Evolutionary conservation across 768 basidiomycete species (phyloP).

Genomic region (Agaricus blazei): DNA sequence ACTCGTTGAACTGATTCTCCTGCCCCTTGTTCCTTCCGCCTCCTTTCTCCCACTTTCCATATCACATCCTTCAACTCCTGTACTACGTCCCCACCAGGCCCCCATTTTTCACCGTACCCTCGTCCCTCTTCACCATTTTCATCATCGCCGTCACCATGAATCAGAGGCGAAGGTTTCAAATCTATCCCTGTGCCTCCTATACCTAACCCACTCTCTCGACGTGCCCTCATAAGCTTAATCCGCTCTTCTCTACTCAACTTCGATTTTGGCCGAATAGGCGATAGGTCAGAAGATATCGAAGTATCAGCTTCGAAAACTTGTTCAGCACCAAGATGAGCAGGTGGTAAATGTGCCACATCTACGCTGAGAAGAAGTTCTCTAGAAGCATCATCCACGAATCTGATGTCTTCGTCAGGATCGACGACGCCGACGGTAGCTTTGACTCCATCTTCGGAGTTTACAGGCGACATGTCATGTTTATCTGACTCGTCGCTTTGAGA

Average conservation of each 20-base stretch:
- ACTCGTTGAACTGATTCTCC: not conserved
- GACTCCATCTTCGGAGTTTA: slow-evolving; percentile 24
- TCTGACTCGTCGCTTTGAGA: slow-evolving; percentile 47
- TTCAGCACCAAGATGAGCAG: slow-evolving; percentile 63
- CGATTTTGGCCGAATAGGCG: slow-evolving; percentile 52
- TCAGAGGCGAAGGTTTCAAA: slow-evolving; percentile 4
- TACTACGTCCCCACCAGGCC: slow-evolving; percentile 74
- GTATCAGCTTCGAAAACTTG: slow-evolving; percentile 81
- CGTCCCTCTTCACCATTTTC: not conserved
- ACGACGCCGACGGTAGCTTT: slow-evolving; percentile 15
- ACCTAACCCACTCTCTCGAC: slow-evolving; percentile 38
- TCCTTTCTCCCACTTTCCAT: slow-evolving; percentile 75
- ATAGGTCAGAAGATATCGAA: slow-evolving; percentile 22
- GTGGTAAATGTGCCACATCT: slow-evolving; percentile 51
- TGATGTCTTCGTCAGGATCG: slow-evolving; percentile 8
- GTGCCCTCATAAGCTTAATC: slow-evolving; percentile 52
- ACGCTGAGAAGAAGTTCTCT: slow-evolving; percentile 48
- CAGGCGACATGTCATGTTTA: slow-evolving; percentile 37
- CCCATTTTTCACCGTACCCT: slow-evolving; percentile 47
- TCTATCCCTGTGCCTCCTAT: slow-evolving; percentile 13
- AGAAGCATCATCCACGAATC: slow-evolving; percentile 46
- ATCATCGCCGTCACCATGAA: slow-evolving; percentile 11
- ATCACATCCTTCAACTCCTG: slow-evolving; percentile 85
- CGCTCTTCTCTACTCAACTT: slow-evolving; percentile 73
- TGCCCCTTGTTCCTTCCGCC: slow-evolving; percentile 41